Percentiles rank a stretch among this genome's conserved stretches.
Evolutionary conservation across 768 basidiomycete genomes (phyloP).

Genomic region (Podaxis sp.): DNA sequence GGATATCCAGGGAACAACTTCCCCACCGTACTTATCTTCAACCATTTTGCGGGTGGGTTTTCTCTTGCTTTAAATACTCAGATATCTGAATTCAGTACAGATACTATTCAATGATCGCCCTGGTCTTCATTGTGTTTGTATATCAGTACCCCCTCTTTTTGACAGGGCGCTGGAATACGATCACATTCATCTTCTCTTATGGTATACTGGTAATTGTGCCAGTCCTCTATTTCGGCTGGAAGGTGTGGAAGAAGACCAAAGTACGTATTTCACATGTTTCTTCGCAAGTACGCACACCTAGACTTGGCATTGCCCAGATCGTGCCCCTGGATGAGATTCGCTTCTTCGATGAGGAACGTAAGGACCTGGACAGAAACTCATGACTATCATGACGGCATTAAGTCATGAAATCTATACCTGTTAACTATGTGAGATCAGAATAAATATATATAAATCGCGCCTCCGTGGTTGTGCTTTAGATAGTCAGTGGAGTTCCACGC

Average conservation of each 20-base stretch:
- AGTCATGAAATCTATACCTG: background rate
- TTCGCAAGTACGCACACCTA: background rate
- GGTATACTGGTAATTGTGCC: constrained; percentile 44
- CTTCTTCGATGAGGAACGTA: constrained; percentile 7
- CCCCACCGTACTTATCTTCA: constrained; percentile 49
- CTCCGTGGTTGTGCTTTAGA: background rate
- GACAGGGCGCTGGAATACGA: constrained; percentile 45
- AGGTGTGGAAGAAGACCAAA: constrained; percentile 37
- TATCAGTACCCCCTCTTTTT: constrained; percentile 53
- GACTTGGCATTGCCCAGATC: background rate
- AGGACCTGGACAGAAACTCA: background rate
- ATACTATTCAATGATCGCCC: constrained; percentile 44
- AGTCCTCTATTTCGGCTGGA: constrained; percentile 45
- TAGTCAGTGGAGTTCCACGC: background rate
- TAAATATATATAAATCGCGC: background rate
- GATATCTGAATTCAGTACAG: constrained; percentile 22
- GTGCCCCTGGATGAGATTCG: constrained; percentile 1
- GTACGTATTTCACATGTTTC: constrained; percentile 24
- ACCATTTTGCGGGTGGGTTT: constrained; percentile 45
- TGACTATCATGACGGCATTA: background rate
- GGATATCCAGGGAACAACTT: constrained; percentile 41
- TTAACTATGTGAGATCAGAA: background rate
- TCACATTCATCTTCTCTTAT: constrained; percentile 51
- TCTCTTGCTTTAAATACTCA: background rate
- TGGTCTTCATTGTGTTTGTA: constrained; percentile 45